Base-by-base conservation (phyloP, 1,284 basidiomycete genomes). In the Thecaphora thlaspeos region DNA sequence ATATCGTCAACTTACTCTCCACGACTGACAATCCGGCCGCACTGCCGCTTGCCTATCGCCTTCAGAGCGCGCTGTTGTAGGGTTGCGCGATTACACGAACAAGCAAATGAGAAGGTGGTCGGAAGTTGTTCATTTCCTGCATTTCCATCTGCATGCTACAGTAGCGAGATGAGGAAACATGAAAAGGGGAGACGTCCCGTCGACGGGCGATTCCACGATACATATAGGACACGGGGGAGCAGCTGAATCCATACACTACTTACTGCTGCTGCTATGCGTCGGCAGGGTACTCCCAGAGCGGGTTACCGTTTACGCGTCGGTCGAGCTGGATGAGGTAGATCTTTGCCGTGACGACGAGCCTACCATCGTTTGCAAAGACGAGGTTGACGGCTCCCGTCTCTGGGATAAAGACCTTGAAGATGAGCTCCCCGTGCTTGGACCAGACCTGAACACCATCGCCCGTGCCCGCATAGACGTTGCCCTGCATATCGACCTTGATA, bases 381-480 rank as follows among this genome's bases (percentile, higher is more conserved):
- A 55, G 23, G 22, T 55, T 43, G 10, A 41, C 39, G n/a, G 28
- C 39, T 19, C 47, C 53, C 8, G 24, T 26, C 26, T 28, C 18
- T 9, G 47, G 47, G 10, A 55, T 9, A 21, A 49, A 50, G 39
- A 55, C 18, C 22, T 48, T 48, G 32, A 24, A 5, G 15, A 55
- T 41, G 3, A 11, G 36, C 28, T 19, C 23, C 19, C 53, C 53
- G 15, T 28, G 9, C 18, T 37, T 38, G 12, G 44, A 18, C 12
- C 15, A 48, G 22, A 66, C 37, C 54, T 65, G 58, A 0, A 51
- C 36, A 41, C 55, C 55, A 22, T 49, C 55, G 15, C 40, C 30
- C 54, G 82, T 83, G 2, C 86, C 86, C 17, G 84, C 80, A 61
- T 87, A 88, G 1, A 89, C 82, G 66, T 88, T 88, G 2, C 87